phyloP scores from a whole-genome alignment of 768 basidiomycete species.

The Lepiota subincarnata region DNA sequence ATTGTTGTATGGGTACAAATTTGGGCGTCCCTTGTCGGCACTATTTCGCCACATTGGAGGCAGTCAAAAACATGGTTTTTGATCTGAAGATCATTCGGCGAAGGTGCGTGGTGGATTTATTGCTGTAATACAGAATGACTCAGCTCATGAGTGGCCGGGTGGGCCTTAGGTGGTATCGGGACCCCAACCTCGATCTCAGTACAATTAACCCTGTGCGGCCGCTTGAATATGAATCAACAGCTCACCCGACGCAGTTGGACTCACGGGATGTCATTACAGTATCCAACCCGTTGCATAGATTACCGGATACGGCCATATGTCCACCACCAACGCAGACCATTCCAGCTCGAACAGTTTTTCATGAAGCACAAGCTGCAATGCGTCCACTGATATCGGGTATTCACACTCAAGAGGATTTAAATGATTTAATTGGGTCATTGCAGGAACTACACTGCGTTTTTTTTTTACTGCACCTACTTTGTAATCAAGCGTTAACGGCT shows the following conservation, averaged over 20 bases:
- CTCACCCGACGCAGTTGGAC: too few species aligned
- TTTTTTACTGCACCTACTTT: too few species aligned
- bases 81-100: constrained; percentile 22
- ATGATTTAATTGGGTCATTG: constrained; percentile 17
- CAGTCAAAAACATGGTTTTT: constrained; percentile 21
- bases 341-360: constrained; percentile 19
- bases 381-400: constrained; percentile 18
- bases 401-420: constrained; percentile 25
- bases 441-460: constrained; percentile 16
- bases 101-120: constrained; percentile 18
- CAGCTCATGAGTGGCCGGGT: too few species aligned
- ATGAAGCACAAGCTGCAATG: constrained; percentile 21
- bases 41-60: constrained; percentile 23
- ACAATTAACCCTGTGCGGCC: not conserved
- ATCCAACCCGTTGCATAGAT: not conserved
- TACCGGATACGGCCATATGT: not conserved
- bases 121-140: not conserved
- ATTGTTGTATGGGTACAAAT: constrained; percentile 31
- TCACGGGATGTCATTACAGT: too few species aligned
- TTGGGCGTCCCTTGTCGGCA: constrained; percentile 30
- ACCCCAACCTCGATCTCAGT: constrained; percentile 11
- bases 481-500: too few species aligned
- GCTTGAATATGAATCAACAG: not conserved
- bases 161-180: constrained; percentile 22
- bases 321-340: constrained; percentile 20